A percentile compares a stretch with the other conserved stretches of the same genome.
Conservation (phyloP, 257 asterid genomes). For the Lantana camara region DNA sequence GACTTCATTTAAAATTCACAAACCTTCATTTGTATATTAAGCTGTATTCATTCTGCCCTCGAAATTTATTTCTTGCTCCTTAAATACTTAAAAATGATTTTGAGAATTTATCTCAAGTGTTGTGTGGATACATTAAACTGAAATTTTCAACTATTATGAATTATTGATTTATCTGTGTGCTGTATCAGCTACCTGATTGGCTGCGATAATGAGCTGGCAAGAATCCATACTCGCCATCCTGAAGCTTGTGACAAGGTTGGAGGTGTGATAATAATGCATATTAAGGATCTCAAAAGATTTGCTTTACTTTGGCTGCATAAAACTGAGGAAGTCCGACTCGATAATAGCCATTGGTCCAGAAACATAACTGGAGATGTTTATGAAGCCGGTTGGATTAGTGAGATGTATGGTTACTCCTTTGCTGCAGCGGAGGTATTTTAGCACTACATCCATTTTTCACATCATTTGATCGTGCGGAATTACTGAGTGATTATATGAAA, state of each 20-base stretch:
- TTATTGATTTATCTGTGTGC: constrained; percentile 4
- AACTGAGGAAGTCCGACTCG: constrained; percentile 95
- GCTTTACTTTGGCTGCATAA: constrained; percentile 91
- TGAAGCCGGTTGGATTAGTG: constrained; percentile 98
- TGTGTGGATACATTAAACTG: not conserved
- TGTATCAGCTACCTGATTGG: constrained; percentile 83
- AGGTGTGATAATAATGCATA: constrained; percentile 92
- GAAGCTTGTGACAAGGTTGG: constrained; percentile 92
- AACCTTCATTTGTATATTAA: not conserved
- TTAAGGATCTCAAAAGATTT: constrained; percentile 70
- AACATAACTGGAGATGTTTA: constrained; percentile 88
- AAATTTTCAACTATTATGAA: not conserved
- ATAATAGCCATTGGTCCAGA: constrained; percentile 83
- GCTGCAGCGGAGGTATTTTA: constrained; percentile 94
- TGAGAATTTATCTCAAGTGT: too few species aligned
- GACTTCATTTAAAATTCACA: constrained; percentile 11
- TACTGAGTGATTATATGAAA: not conserved
- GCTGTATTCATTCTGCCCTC: too few species aligned
- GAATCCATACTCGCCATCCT: constrained; percentile 86
- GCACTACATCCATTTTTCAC: not conserved
- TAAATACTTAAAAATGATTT: too few species aligned
- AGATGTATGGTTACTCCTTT: constrained; percentile 98
- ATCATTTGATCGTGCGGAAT: not conserved
- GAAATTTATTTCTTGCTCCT: too few species aligned
- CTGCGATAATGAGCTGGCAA: constrained; percentile 92